Conservation (phyloP, 768 basidiomycete genomes). For the Suillus tomentosus region DNA sequence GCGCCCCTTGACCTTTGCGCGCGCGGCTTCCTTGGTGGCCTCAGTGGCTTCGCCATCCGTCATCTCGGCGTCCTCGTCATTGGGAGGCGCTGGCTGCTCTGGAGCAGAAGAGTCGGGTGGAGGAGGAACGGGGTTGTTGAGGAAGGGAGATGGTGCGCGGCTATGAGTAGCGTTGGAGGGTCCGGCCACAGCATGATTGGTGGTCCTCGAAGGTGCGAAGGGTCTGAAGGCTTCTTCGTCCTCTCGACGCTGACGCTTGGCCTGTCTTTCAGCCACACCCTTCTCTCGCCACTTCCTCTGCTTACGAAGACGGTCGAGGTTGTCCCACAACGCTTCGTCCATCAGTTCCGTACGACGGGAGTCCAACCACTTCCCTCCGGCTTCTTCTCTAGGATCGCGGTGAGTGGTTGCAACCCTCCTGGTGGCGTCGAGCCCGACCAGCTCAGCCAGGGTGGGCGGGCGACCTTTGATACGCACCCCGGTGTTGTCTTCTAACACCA, state of each 20-base stretch:
- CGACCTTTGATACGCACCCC: not conserved
- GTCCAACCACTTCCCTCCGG: not conserved
- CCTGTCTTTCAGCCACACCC: not conserved
- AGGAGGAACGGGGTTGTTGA: no score
- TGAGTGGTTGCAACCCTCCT: no score
- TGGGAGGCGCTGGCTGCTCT: accelerated
- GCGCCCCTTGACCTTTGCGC: not conserved
- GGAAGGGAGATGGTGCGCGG: no score
- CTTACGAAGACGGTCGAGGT: not conserved
- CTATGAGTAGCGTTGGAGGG: not conserved
- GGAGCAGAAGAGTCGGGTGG: no score
- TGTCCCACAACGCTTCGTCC: not conserved
- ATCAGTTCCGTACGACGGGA: not conserved
- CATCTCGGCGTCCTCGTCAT: not conserved
- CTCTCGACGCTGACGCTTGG: not conserved
- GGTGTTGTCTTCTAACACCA: not conserved
- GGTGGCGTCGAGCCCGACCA: not conserved
- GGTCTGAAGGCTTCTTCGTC: not conserved
- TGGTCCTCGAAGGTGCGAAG: not conserved
- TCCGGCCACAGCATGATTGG: not conserved
- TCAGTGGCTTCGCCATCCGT: not conserved
- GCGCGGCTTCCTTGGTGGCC: not conserved
- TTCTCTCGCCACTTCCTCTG: not conserved
- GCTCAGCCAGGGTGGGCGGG: not conserved
- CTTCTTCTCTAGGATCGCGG: not conserved